phyloP scores from a whole-genome alignment of 495 filamentous ascomycete species.

The Xylaria longipes region DNA sequence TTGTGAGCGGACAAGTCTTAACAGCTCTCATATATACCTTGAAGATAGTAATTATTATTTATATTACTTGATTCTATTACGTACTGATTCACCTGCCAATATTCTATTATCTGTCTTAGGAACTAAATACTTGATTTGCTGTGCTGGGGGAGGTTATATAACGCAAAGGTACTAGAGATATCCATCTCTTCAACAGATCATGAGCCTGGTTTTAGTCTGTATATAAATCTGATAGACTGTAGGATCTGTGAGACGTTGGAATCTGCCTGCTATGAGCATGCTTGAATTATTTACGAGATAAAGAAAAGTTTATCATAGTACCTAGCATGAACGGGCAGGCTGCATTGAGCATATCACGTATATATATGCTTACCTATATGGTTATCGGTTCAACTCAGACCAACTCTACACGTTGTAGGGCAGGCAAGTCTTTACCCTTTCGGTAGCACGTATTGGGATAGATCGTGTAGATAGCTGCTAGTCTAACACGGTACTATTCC shows the following conservation, averaged over 20 bases:
- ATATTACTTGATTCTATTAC: background rate
- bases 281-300: background rate
- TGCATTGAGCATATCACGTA: background rate
- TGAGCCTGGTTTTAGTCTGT: background rate
- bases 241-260: background rate
- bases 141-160: background rate
- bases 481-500: background rate
- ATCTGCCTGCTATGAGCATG: background rate
- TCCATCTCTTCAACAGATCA: background rate
- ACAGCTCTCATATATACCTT: background rate
- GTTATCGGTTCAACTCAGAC: background rate
- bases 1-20: background rate
- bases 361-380: background rate
- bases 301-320: background rate
- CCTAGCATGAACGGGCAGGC: background rate
- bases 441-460: background rate
- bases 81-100: background rate
- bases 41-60: background rate
- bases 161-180: background rate
- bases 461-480: background rate
- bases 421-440: background rate
- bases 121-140: background rate
- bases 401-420: background rate
- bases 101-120: background rate
- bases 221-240: background rate